Evolutionary conservation across 2,329 filamentous ascomycete species (phyloP).

Genomic region (Albophoma yamanashiensis): DNA sequence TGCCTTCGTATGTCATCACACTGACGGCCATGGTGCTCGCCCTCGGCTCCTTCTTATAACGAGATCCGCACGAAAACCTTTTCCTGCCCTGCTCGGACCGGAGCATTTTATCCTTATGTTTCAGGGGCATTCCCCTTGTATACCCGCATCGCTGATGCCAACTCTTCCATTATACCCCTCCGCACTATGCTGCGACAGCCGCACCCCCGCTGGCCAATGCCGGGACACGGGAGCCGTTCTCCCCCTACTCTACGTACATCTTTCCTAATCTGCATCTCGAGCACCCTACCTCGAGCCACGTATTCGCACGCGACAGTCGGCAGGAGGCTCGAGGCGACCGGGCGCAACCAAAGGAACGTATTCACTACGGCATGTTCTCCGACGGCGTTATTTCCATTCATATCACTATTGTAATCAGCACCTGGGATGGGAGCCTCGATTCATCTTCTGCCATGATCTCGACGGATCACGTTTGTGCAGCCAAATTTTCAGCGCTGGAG

Average conservation of each 20-base stretch:
- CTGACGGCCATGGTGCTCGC: slow-evolving; percentile 6
- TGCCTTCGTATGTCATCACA: slow-evolving; percentile 6
- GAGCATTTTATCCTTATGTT: not conserved
- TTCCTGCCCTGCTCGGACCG: not conserved
- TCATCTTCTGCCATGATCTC: not conserved
- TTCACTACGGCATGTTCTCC: not conserved
- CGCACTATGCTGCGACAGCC: not conserved
- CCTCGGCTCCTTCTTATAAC: slow-evolving; percentile 10
- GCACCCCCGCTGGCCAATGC: not conserved
- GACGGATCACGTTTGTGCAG: not conserved
- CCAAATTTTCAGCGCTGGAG: not conserved
- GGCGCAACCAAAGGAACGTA: not conserved
- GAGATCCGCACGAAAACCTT: not conserved
- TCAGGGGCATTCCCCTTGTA: not conserved
- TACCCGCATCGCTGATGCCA: not conserved
- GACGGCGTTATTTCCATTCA: not conserved
- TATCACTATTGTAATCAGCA: not conserved
- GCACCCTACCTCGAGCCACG: not conserved
- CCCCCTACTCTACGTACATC: not conserved
- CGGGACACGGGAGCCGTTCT: not conserved
- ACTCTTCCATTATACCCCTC: not conserved
- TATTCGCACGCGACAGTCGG: not conserved
- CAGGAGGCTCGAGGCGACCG: not conserved
- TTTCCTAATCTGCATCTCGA: not conserved
- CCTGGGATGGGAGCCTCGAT: not conserved